Conservation (phyloP, 2,329 filamentous ascomycete species). For the Aspergillus persii region DNA sequence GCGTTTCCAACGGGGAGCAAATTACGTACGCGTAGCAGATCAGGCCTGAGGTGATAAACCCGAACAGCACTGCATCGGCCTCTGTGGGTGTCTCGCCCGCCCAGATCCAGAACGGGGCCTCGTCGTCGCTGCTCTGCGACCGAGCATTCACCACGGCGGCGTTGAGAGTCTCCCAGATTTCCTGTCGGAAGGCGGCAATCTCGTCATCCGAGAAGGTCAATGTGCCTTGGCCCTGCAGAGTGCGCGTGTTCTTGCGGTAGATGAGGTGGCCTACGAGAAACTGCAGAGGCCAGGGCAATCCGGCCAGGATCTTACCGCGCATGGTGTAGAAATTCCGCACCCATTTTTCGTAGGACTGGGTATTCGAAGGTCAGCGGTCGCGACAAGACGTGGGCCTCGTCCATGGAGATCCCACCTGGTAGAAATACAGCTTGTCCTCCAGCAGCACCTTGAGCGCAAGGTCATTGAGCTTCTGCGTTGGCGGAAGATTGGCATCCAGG, state of each 20-base stretch:
- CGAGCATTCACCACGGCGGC: constrained; percentile 42
- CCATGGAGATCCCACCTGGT: constrained; percentile 39
- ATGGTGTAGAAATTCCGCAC: constrained; percentile 58
- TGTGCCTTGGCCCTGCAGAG: constrained; percentile 58
- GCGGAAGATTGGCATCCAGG: constrained; percentile 47
- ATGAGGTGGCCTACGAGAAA: constrained; percentile 52
- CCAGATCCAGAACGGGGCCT: constrained; percentile 56
- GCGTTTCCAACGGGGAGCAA: not conserved
- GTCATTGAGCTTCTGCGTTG: constrained; percentile 47
- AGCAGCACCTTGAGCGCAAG: constrained; percentile 54
- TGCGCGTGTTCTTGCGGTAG: constrained; percentile 44
- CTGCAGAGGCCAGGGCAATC: constrained; percentile 53
- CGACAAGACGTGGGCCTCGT: not conserved
- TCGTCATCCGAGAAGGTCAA: constrained; percentile 53
- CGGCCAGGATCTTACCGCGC: constrained; percentile 51
- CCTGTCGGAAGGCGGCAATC: constrained; percentile 43
- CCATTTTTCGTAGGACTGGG: constrained; percentile 55
- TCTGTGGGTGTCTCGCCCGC: constrained; percentile 56
- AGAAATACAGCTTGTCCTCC: constrained; percentile 62
- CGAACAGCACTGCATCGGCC: constrained; percentile 57
- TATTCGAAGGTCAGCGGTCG: not conserved
- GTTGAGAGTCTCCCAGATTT: constrained; percentile 57
- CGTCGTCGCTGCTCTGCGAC: constrained; percentile 9
- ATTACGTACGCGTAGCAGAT: constrained; percentile 54
- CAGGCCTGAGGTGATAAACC: constrained; percentile 55